Evolutionary conservation across 129 eudicot species (phyloP), one percentile per base, ranked within the genome.

Genomic region (Chrysanthemum lavandulifolium): DNA sequence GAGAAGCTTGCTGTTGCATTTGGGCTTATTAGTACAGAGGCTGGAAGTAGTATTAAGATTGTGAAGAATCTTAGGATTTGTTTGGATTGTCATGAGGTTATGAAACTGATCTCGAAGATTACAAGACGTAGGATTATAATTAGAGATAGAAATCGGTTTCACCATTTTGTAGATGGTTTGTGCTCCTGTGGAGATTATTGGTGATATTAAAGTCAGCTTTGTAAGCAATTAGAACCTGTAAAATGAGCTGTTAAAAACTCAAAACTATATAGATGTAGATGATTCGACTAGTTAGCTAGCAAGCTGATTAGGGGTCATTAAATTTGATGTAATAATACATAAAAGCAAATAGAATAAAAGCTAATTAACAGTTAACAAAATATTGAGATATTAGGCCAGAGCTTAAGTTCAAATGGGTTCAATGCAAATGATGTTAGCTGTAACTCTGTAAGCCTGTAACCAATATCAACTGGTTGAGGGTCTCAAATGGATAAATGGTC

Each of bases 111-210:
- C 0, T 88, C 93, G 6, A 82, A 84, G 74, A 80, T 88, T 56
- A 83, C 87, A 0, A 63, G 81, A n/a, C 83, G 93, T 2, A 86
- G 59, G 61, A 88, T 91, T 54, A 78, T 84, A 36, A 81, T 91
- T 67, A 84, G 97, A 79, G 97, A 91, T 79, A 78, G 96, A n/a
- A 88, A 86, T 63, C 77, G 96, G 76, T 91, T 91, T 83, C 97
- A 91, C 33, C 91, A 84, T 73, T 91, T 91, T 61, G 84, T 15
- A 2, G 71, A 84, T 81, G 97, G 93, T 27, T 69, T 58, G 3
- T 91, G 97, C 65, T 86, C 97, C 56, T 91, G 97, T 71, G 93
- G 91, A 53, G 96, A 91, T 81, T 84, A 88, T 61, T 91, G 97
- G 97, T 91, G 82, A 82, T n/a, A 61, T 12, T 9, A 10, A 33